Percentiles rank a stretch among this genome's conserved stretches.
phyloP scores from a whole-genome alignment of 2,329 filamentous ascomycete species.

The Diatrype stigma region DNA sequence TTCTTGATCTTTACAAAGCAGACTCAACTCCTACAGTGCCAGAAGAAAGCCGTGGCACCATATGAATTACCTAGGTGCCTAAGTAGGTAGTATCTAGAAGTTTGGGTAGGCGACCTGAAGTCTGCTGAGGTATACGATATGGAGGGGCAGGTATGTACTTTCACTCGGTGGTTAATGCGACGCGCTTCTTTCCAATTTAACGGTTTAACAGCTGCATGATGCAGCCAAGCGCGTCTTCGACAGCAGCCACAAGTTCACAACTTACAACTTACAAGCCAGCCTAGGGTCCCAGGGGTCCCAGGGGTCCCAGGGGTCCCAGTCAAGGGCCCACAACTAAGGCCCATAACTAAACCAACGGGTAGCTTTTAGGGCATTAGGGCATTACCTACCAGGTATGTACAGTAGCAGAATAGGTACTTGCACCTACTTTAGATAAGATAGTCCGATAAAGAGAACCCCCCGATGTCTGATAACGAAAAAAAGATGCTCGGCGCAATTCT shows the following conservation, averaged over 20 bases:
- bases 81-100: neutral
- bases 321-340: neutral
- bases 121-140: neutral
- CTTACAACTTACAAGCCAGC: neutral
- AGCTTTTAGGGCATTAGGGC: no score
- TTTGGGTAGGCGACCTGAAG: neutral
- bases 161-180: neutral
- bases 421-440: no score
- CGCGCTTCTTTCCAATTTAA: neutral
- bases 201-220: neutral
- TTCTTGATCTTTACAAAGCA: neutral
- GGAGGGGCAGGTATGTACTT: neutral
- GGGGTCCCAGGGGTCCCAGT: no score
- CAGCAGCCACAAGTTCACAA: neutral
- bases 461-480: no score
- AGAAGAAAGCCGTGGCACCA: neutral
- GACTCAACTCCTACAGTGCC: neutral
- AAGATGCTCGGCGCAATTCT: no score
- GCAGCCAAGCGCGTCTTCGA: neutral
- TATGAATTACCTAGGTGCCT: neutral
- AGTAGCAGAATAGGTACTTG: no score
- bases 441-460: no score
- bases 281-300: no score
- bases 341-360: no score
- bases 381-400: no score